These are phyloP conservation scores for Saksenaea vasiformis DNA, from an alignment of 371 early-diverging fungal genomes.

Conservation along the genomic window DNA sequence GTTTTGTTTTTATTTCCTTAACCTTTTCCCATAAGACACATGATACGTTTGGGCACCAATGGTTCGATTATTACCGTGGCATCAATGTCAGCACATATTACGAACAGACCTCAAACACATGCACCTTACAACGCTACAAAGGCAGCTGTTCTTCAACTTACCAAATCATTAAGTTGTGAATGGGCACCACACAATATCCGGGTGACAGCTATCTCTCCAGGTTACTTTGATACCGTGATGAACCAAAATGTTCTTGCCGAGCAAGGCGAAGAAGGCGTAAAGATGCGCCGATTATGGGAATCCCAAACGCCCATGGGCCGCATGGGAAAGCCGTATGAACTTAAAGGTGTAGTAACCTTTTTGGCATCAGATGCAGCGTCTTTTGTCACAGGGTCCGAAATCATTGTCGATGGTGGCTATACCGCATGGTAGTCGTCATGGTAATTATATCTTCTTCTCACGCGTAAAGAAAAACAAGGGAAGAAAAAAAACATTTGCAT, in stretches of 20 bases:
- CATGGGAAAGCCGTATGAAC: conserved; percentile 40
- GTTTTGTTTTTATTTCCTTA: neutral
- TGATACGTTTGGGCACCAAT: conserved; percentile 29
- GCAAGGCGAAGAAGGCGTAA: conserved; percentile 30
- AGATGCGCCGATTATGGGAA: conserved; percentile 35
- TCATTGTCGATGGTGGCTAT: conserved; percentile 46
- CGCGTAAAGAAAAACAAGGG: neutral
- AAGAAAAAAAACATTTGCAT: too few relatives aligned
- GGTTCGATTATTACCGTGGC: conserved; percentile 47
- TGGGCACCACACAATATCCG: conserved; percentile 54
- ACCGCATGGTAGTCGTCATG: conserved; percentile 27
- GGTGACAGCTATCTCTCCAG: conserved; percentile 41
- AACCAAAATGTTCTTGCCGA: conserved; percentile 31
- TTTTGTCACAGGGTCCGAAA: conserved; percentile 42
- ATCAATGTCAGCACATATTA: conserved; percentile 45
- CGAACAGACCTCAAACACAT: conserved; percentile 40
- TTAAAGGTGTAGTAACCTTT: conserved; percentile 39
- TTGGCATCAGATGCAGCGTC: conserved; percentile 38
- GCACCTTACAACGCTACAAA: conserved; percentile 50
- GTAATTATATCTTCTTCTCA: neutral
- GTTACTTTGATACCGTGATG: conserved; percentile 46
- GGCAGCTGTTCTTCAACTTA: conserved; percentile 44
- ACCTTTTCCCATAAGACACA: conserved; percentile 17
- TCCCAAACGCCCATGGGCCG: conserved; percentile 31
- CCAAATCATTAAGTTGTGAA: conserved; percentile 43